phyloP scores from a whole-genome alignment of 768 basidiomycete genomes.

The Asterophora lycoperdoides region DNA sequence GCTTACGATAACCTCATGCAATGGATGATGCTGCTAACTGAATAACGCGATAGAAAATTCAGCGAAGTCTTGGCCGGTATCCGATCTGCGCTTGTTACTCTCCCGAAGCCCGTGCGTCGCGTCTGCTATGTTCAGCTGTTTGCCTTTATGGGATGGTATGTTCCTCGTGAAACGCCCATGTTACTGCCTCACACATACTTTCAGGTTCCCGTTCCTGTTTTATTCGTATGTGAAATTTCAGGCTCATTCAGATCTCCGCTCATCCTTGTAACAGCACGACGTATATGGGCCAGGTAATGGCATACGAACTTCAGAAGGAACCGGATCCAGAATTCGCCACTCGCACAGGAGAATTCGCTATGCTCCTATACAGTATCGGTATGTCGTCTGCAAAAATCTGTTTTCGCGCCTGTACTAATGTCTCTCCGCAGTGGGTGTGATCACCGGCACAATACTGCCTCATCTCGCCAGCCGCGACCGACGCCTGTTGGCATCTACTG shows the following conservation, averaged over 20 bases:
- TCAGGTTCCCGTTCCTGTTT: constrained; percentile 93
- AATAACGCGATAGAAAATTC: constrained; percentile 41
- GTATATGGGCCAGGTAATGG: constrained; percentile 93
- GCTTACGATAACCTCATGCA: not conserved
- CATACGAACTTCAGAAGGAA: constrained; percentile 64
- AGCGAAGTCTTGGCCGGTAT: constrained; percentile 81
- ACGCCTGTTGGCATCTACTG: constrained; percentile 67
- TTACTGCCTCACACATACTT: constrained; percentile 1
- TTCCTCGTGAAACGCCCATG: constrained; percentile 5
- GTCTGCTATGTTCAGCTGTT: constrained; percentile 94
- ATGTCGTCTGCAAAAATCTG: constrained; percentile 18
- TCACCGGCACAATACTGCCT: constrained; percentile 78
- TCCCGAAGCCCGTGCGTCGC: constrained; percentile 80
- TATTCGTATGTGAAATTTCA: constrained; percentile 56
- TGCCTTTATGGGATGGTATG: constrained; percentile 95
- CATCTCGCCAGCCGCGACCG: constrained; percentile 78
- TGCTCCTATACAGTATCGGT: constrained; percentile 91
- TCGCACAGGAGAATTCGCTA: constrained; percentile 79
- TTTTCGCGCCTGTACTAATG: constrained; percentile 10
- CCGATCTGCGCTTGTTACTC: constrained; percentile 59
- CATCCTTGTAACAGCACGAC: constrained; percentile 57
- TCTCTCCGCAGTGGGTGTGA: constrained; percentile 66
- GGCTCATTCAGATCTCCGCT: not conserved
- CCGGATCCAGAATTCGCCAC: constrained; percentile 84
- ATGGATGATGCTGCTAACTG: not conserved